A percentile compares a stretch with the other conserved stretches of the same genome.
Conservation (phyloP, 169 alveolate genomes). For the Cryptosporidium ubiquitum region DNA sequence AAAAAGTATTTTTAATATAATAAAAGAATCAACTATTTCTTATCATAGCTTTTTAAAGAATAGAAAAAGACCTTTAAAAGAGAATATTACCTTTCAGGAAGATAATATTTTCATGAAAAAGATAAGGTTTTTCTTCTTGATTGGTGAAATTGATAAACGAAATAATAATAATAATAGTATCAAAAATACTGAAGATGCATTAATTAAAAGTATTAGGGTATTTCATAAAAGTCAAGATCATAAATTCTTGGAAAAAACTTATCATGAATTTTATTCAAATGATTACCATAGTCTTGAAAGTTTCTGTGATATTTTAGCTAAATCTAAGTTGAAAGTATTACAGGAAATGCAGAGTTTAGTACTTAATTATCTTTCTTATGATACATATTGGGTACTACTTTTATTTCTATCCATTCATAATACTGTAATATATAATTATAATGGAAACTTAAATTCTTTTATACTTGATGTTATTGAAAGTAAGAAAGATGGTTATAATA, state of each 20-base stretch:
- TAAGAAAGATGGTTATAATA: background rate
- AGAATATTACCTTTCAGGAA: background rate
- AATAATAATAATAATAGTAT: background rate
- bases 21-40: background rate
- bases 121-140: background rate
- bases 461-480: background rate
- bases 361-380: slow-evolving; percentile 1
- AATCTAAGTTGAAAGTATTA: background rate
- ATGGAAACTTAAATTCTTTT: slow-evolving; percentile 9
- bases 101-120: background rate
- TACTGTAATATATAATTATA: slow-evolving; percentile 3
- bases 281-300: slow-evolving; percentile 6
- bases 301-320: background rate
- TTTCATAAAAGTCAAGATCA: slow-evolving; percentile 12
- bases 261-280: background rate
- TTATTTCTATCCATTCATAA: slow-evolving; percentile 33
- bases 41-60: background rate
- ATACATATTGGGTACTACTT: slow-evolving; percentile 27
- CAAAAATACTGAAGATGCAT: background rate
- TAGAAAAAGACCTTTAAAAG: background rate
- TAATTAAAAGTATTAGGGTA: background rate
- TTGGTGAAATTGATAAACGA: background rate
- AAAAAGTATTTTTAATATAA: background rate
- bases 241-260: slow-evolving; percentile 17
- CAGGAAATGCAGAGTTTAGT: slow-evolving; percentile 1